Conservation (phyloP, 768 basidiomycete species). For the Podaxis sp. region DNA sequence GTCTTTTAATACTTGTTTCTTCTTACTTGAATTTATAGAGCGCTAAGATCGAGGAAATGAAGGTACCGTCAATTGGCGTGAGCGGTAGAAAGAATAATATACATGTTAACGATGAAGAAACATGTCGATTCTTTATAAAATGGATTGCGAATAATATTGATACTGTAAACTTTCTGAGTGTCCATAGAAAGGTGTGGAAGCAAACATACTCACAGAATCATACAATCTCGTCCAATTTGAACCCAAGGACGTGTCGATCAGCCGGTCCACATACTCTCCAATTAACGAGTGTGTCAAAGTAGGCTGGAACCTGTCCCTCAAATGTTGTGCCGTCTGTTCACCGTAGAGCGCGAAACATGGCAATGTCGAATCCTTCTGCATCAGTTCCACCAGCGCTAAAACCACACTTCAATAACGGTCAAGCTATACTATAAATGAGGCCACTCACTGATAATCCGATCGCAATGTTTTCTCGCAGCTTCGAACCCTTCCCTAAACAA, state of each 20-base stretch:
- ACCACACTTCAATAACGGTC: slow-evolving; percentile 1
- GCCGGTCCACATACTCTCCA: slow-evolving; percentile 83
- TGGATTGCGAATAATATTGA: slow-evolving; percentile 93
- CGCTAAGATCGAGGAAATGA: neutral
- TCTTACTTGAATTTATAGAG: neutral
- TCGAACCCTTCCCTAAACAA: slow-evolving; percentile 94
- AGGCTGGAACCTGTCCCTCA: slow-evolving; percentile 94
- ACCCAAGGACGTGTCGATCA: slow-evolving; percentile 88
- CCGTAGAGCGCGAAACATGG: slow-evolving; percentile 92
- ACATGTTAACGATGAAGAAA: neutral
- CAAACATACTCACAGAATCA: slow-evolving; percentile 68
- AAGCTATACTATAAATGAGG: slow-evolving; percentile 22
- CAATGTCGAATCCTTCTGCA: slow-evolving; percentile 95
- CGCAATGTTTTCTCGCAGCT: slow-evolving; percentile 91
- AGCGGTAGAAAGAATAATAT: neutral
- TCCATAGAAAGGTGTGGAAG: neutral
- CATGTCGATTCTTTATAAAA: slow-evolving; percentile 42
- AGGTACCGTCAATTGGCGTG: neutral
- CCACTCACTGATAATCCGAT: slow-evolving; percentile 91
- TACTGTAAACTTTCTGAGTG: slow-evolving; percentile 46
- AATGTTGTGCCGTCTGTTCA: slow-evolving; percentile 83
- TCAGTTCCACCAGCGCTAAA: slow-evolving; percentile 80
- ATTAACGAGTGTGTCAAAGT: slow-evolving; percentile 81
- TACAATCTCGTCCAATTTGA: slow-evolving; percentile 96
- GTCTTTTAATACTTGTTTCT: neutral